Evolutionary conservation across 768 basidiomycete genomes (phyloP).

Genomic region (Boletus sensibilis): DNA sequence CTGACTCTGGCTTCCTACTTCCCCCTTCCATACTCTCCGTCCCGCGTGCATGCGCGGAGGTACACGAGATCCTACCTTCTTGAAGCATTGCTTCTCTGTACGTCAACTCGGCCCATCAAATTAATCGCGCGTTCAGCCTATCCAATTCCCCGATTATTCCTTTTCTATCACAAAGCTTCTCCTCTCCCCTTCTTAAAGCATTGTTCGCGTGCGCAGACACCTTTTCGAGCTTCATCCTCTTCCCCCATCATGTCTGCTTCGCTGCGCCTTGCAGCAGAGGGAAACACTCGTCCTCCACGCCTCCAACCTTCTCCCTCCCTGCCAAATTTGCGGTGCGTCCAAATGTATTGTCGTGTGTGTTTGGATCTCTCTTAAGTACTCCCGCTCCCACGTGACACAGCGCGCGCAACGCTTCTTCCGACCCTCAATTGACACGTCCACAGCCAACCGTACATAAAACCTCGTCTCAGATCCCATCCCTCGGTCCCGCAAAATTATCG

Average conservation of each 20-base stretch:
- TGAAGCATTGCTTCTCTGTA: conserved; percentile 34
- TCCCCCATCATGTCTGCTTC: conserved; percentile 29
- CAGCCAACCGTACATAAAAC: conserved; percentile 21
- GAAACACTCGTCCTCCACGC: conserved; percentile 41
- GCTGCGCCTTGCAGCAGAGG: conserved; percentile 23
- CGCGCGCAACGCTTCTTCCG: conserved; percentile 24
- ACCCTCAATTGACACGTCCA: conserved; percentile 31
- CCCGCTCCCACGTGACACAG: conserved; percentile 23
- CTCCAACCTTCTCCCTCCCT: conserved; percentile 67
- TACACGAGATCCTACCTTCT: conserved; percentile 24
- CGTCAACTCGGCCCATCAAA: conserved; percentile 34
- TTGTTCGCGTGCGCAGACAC: conserved; percentile 26
- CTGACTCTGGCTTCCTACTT: conserved; percentile 20
- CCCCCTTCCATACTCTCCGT: conserved; percentile 19
- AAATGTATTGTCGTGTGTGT: background rate
- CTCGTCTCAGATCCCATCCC: conserved; percentile 19
- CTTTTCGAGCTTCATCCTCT: conserved; percentile 31
- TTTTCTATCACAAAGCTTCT: conserved; percentile 36
- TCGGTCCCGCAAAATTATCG: conserved; percentile 10
- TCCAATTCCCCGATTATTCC: conserved; percentile 32
- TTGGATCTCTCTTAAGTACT: conserved; percentile 2
- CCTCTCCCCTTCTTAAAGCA: conserved; percentile 33
- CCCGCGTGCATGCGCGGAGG: conserved; percentile 24
- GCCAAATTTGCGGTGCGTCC: conserved; percentile 62
- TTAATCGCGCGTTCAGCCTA: conserved; percentile 32